Evolutionary conservation across 345 rosid species (phyloP).

Genomic region (Citropsis articulata): DNA sequence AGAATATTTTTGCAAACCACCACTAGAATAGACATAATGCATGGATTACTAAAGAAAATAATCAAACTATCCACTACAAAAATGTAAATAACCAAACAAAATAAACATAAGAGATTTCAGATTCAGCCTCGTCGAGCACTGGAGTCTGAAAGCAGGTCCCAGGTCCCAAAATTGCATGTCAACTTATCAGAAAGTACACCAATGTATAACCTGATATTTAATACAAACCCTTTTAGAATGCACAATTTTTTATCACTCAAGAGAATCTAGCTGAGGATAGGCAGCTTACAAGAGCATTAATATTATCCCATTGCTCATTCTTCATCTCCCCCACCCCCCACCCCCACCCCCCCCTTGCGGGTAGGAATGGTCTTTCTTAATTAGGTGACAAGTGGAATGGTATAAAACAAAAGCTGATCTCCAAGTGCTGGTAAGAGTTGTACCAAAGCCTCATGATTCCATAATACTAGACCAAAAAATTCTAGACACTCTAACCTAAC

Average conservation of each 20-base stretch:
- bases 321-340: too few relatives aligned
- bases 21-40: background rate
- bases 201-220: background rate
- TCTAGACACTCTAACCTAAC: background rate
- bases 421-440: background rate
- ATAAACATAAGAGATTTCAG: background rate
- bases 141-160: background rate
- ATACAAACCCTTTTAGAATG: background rate
- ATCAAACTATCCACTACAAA: background rate
- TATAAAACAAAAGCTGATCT: background rate
- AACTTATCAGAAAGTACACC: background rate
- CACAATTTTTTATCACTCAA: background rate
- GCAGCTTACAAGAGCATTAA: background rate
- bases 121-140: background rate
- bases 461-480: background rate
- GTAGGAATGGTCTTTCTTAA: background rate
- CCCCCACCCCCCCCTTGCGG: too few relatives aligned
- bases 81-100: background rate
- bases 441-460: background rate
- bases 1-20: background rate
- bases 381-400: background rate
- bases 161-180: background rate
- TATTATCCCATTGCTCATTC: too few relatives aligned
- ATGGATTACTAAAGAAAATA: background rate
- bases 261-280: background rate